Evolutionary conservation across 2,329 filamentous ascomycete species (phyloP), one percentile per base, ranked within the genome.

Genomic region (Fusarium coicis): DNA sequence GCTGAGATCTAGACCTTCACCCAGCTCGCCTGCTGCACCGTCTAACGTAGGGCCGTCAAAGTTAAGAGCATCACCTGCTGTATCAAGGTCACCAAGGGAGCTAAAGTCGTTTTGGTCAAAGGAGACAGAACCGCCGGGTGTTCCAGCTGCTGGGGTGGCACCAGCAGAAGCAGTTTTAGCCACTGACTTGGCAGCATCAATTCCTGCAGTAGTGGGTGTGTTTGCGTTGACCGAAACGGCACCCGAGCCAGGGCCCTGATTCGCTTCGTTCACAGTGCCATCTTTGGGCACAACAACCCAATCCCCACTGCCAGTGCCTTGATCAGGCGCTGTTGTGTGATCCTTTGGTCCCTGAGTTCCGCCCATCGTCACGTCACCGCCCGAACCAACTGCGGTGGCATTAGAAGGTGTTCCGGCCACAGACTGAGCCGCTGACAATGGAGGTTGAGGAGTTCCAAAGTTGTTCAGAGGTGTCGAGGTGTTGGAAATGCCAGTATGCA

Each of bases 241-340:
- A 26, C 71, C 60, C 9, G 73, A 71, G 14, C 68, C 65, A 14
- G 72, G 64, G 39, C 49, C 66, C 43, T 69, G 70, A 10, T 74
- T 59, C 14, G 63, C 61, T 44, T 70, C 81, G 42, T 84, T 82
- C 74, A 83, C 86, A 44, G 83, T 83, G 30, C 86, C 87, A 52
- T 89, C 89, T 72, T 92, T 91, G 62, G 91, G 89, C 36, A 95
- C 89, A 64, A 95, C 91, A 7, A 94, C 91, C 93, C 93, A 95
- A 72, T 95, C 93, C 36, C 88, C 91, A 60, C 83, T 86, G 26
- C 85, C 87, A 2, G 86, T 86, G 8, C 84, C 85, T 62, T 87
- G 85, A 61, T 87, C 85, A 16, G 85, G 82, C 18, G 87, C 85
- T 23, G 85, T 86, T 23, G 79, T 79, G 15, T 82, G 78, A 26